These are phyloP conservation scores for Teunomyces aglyptinius DNA, from an alignment of 805 yeast species.

Conservation along the genomic window DNA sequence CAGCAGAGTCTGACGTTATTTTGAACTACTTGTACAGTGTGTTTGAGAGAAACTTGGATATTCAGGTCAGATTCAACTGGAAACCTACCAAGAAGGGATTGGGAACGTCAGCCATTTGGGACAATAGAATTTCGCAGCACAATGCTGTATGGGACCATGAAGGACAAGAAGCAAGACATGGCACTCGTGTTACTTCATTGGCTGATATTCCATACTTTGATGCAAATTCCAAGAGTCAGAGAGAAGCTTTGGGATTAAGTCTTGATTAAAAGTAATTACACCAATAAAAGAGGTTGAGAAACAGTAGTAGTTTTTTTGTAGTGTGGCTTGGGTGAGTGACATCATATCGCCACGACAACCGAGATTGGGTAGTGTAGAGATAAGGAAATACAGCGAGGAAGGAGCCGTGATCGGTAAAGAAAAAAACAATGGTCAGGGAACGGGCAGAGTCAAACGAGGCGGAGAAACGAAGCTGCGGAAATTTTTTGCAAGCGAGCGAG, in stretches of 20 bases:
- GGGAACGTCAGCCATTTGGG: slow-evolving; percentile 52
- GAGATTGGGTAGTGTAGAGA: too few relatives aligned
- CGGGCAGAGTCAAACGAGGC: too few relatives aligned
- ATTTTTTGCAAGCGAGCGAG: too few relatives aligned
- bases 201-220: slow-evolving; percentile 56
- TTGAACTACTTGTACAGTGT: slow-evolving; percentile 15
- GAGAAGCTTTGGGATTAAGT: slow-evolving; percentile 47
- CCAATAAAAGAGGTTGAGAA: too few relatives aligned
- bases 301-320: too few relatives aligned
- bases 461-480: too few relatives aligned
- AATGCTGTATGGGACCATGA: slow-evolving; percentile 52
- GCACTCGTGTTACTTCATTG: slow-evolving; percentile 48
- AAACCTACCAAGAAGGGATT: slow-evolving; percentile 14
- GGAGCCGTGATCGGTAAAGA: too few relatives aligned
- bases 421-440: too few relatives aligned
- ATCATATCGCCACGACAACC: too few relatives aligned
- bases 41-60: slow-evolving; percentile 17
- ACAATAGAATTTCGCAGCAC: slow-evolving; percentile 56
- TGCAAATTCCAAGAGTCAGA: slow-evolving; percentile 48
- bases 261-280: slow-evolving; percentile 12
- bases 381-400: too few relatives aligned
- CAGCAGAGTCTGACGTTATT: slow-evolving; percentile 19
- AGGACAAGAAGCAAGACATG: slow-evolving; percentile 46
- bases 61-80: slow-evolving; percentile 19
- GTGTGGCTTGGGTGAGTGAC: too few relatives aligned